Evolutionary conservation across 2,329 filamentous ascomycete genomes (phyloP).

Genomic region (Verticillium dahliae): DNA sequence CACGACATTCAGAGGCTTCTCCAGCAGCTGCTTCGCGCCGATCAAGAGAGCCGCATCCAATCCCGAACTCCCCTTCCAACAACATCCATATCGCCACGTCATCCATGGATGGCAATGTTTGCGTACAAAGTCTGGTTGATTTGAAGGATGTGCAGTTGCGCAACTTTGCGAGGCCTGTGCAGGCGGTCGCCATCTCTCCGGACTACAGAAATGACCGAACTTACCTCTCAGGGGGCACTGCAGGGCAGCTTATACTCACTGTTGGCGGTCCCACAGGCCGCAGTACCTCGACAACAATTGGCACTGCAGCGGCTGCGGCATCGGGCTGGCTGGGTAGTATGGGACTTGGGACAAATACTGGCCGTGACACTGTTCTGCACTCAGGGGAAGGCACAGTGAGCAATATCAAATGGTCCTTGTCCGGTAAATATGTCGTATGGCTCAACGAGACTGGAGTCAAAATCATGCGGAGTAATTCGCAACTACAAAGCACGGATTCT

Average conservation of each 20-base stretch:
- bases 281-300: constrained; percentile 81
- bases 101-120: constrained; percentile 93
- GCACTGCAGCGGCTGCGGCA: constrained; percentile 74
- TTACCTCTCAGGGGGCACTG: constrained; percentile 85
- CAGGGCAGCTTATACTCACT: constrained; percentile 82
- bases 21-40: constrained; percentile 46
- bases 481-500: constrained; percentile 67
- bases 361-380: constrained; percentile 81
- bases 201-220: constrained; percentile 85
- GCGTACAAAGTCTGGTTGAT: constrained; percentile 80
- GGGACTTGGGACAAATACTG: constrained; percentile 69
- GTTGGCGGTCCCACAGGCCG: constrained; percentile 72
- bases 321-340: constrained; percentile 89
- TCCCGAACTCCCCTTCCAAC: constrained; percentile 76
- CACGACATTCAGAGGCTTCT: constrained; percentile 29
- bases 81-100: constrained; percentile 90
- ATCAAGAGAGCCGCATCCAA: constrained; percentile 41
- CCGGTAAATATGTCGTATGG: constrained; percentile 90
- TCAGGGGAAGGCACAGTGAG: constrained; percentile 88
- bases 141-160: constrained; percentile 83
- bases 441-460: constrained; percentile 96
- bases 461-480: constrained; percentile 86
- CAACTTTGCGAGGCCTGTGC: constrained; percentile 89
- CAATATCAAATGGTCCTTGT: constrained; percentile 89
- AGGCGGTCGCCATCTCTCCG: constrained; percentile 88